Percentiles rank a stretch among this genome's conserved stretches.
Evolutionary conservation across 345 rosid genomes (phyloP).

Genomic region (Salix brachista): DNA sequence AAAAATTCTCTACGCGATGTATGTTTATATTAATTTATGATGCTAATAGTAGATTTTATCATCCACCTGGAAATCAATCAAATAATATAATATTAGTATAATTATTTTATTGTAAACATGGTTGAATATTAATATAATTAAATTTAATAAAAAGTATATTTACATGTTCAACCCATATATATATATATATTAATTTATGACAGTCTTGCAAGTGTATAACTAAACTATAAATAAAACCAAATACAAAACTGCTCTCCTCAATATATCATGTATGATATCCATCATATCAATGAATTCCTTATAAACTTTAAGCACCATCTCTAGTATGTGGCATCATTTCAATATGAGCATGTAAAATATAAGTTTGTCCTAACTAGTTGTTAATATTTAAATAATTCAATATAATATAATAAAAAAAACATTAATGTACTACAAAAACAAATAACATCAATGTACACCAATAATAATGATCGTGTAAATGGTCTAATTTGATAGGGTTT

Average conservation of each 20-base stretch:
- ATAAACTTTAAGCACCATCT: neutral
- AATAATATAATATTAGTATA: neutral
- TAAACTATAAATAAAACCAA: no score
- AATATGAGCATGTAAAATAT: neutral
- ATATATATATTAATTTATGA: no score
- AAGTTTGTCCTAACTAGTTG: no score
- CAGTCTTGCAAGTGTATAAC: no score
- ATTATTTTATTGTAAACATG: no score
- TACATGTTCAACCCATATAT: no score
- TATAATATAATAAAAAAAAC: neutral
- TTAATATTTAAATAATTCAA: neutral
- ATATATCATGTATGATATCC: neutral
- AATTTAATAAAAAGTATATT: no score
- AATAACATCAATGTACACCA: neutral
- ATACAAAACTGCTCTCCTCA: neutral
- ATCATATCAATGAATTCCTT: neutral
- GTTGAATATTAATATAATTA: no score
- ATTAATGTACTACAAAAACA: neutral
- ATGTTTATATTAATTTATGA: no score
- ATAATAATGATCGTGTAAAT: neutral
- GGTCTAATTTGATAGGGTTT: neutral
- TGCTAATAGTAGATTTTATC: no score
- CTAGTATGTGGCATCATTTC: neutral
- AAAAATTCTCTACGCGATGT: accelerated
- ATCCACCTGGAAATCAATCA: no score